phyloP scores from a whole-genome alignment of 2,329 filamentous ascomycete genomes.

The Didymella pinodella region DNA sequence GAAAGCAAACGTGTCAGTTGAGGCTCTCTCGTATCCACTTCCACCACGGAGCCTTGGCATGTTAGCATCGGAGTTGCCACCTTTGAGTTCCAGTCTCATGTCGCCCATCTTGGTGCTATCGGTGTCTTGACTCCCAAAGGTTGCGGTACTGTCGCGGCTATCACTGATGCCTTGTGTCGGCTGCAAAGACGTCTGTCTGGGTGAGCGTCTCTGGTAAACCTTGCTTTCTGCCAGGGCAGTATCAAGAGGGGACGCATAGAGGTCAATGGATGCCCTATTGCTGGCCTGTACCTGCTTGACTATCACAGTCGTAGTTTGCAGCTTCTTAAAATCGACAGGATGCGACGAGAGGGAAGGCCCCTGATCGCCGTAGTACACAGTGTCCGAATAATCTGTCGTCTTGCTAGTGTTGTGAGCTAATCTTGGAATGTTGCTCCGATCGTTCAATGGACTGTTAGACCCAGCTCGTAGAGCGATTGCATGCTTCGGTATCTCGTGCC shows the following conservation, averaged over 20 bases:
- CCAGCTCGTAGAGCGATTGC: conserved; percentile 27
- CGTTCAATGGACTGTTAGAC: conserved; percentile 22
- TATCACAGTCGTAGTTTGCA: conserved; percentile 5
- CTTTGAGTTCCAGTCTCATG: conserved; percentile 14
- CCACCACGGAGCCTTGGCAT: conserved; percentile 8
- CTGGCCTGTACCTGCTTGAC: background rate
- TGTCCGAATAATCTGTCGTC: background rate
- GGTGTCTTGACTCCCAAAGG: conserved; percentile 6
- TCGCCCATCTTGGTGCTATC: background rate
- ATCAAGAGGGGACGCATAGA: background rate
- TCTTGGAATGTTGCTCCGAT: background rate
- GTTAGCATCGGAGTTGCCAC: background rate
- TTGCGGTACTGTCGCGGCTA: background rate
- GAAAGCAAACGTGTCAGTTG: conserved; percentile 4
- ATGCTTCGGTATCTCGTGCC: conserved; percentile 29
- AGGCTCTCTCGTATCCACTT: background rate
- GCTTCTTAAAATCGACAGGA: background rate
- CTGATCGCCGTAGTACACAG: conserved; percentile 8
- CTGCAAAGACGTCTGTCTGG: background rate
- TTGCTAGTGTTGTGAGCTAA: too few relatives aligned
- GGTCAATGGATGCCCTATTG: background rate
- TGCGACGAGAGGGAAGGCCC: background rate
- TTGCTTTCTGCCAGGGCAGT: background rate
- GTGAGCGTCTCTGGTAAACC: conserved; percentile 3
- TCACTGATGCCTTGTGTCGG: background rate